Conservation (phyloP, 345 rosid genomes). For the Erodium maritimum region DNA sequence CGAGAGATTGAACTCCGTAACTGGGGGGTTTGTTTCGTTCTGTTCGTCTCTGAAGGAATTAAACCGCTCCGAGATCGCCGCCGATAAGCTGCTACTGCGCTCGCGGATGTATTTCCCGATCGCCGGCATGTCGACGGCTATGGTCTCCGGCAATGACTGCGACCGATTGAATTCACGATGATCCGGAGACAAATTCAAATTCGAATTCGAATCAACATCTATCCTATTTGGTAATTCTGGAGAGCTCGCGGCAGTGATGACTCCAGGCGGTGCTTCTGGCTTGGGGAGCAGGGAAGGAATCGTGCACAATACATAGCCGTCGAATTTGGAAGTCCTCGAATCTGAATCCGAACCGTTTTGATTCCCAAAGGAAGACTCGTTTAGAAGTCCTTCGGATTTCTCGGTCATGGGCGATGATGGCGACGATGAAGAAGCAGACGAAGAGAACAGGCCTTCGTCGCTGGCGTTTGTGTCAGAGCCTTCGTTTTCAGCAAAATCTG, state of each 20-base stretch:
- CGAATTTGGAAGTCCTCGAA: background rate
- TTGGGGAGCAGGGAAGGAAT: background rate
- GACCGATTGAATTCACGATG: constrained; percentile 3
- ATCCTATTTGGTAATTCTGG: no score
- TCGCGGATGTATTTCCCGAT: constrained; percentile 46
- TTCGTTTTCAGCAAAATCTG: background rate
- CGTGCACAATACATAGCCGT: background rate
- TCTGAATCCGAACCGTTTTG: constrained; percentile 4
- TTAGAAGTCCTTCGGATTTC: background rate
- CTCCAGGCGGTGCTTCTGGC: background rate
- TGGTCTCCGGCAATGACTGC: constrained; percentile 21
- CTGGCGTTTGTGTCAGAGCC: background rate
- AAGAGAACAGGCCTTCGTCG: background rate
- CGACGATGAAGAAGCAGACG: background rate
- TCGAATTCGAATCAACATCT: no score
- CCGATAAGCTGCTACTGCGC: constrained; percentile 46
- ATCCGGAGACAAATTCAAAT: no score
- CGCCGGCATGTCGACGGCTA: constrained; percentile 28
- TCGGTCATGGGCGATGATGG: no score
- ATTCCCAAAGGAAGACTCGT: background rate
- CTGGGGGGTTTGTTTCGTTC: constrained; percentile 18
- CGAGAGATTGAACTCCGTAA: constrained; percentile 54
- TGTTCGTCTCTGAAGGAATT: constrained; percentile 26
- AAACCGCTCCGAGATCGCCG: constrained; percentile 38
- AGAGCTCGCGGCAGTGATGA: background rate